These are phyloP conservation scores for Rhizomucor pusillus DNA, from an alignment of 371 early-diverging fungal species.

Conservation along the genomic window DNA sequence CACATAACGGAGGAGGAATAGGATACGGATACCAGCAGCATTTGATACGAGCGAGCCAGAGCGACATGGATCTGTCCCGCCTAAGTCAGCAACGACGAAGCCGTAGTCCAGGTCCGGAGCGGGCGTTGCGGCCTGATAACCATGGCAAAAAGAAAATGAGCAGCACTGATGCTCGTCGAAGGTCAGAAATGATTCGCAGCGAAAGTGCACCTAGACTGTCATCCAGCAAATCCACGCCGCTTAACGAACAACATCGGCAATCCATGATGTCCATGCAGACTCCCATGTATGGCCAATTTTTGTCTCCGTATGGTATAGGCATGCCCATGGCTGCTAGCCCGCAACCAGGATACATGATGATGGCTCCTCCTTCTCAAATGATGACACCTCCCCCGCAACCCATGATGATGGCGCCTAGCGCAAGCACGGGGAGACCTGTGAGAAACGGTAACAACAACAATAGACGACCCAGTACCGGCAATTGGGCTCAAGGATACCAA, in stretches of 20 bases:
- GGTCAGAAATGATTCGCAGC: conserved; percentile 19
- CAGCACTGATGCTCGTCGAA: conserved; percentile 20
- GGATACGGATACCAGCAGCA: background rate
- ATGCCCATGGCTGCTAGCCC: too few species aligned
- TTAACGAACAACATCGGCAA: too few species aligned
- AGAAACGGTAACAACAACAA: too few species aligned
- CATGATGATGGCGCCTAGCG: too few species aligned
- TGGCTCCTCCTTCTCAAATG: background rate
- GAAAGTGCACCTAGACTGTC: conserved; percentile 13
- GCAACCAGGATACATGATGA: too few species aligned
- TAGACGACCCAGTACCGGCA: too few species aligned
- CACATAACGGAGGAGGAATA: too few species aligned
- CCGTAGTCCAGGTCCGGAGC: conserved; percentile 9
- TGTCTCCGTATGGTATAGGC: too few species aligned
- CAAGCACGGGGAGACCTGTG: too few species aligned
- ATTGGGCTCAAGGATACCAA: too few species aligned
- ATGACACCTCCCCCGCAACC: background rate
- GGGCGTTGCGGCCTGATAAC: conserved; percentile 3
- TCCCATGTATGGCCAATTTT: too few species aligned
- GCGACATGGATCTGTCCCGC: conserved; percentile 8
- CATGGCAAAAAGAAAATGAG: conserved; percentile 7
- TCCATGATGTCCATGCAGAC: too few species aligned
- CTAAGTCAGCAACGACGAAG: conserved; percentile 7
- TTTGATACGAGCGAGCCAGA: conserved; percentile 23
- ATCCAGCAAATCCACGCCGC: conserved; percentile 16